Conservation (phyloP, 148 eudicot genomes). For the Nyssa sinensis region DNA sequence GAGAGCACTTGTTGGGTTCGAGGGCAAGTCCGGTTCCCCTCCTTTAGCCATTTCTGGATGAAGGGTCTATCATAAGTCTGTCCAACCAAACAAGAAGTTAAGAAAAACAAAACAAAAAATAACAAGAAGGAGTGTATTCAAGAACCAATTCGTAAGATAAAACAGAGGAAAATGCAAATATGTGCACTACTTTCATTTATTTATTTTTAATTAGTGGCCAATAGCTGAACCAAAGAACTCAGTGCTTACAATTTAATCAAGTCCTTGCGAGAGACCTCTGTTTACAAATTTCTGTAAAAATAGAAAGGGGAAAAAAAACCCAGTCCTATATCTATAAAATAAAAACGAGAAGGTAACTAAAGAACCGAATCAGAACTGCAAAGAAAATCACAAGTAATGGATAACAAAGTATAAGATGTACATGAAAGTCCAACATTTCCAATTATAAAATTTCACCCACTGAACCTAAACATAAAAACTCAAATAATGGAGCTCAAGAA, state of each 20-base stretch:
- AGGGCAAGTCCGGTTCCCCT: slow-evolving; percentile 84
- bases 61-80: slow-evolving; percentile 90
- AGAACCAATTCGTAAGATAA: neutral
- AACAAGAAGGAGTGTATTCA: neutral
- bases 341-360: too few relatives aligned
- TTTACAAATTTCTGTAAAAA: neutral
- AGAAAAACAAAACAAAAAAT: neutral
- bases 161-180: neutral
- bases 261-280: neutral
- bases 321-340: too few relatives aligned
- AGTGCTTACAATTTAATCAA: neutral
- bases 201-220: neutral
- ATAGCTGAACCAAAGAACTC: neutral
- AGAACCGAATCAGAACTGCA: too few relatives aligned
- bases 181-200: neutral
- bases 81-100: slow-evolving; percentile 6
- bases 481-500: too few relatives aligned
- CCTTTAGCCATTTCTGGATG: slow-evolving; percentile 83
- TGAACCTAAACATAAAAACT: neutral
- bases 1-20: slow-evolving; percentile 86
- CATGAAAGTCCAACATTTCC: neutral
- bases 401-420: neutral
- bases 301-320: too few relatives aligned
- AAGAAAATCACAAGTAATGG: too few relatives aligned
- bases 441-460: neutral